Evolutionary conservation across 306 rosid genomes (phyloP), one percentile per base, ranked within the genome.

Genomic region (Vigna angularis): DNA sequence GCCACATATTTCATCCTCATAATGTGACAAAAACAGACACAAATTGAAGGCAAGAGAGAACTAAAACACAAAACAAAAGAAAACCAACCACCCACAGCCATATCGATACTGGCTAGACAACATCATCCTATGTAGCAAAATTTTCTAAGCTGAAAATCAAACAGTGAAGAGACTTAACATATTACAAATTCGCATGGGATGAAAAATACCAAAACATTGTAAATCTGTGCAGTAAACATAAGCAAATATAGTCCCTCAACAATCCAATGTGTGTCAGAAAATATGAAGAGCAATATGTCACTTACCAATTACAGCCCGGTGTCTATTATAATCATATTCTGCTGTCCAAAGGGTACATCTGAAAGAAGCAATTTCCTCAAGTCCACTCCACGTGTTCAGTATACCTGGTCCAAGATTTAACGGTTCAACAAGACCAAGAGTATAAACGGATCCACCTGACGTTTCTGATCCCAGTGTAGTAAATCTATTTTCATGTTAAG

Each of bases 311-410:
- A 88, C 88, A 56, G 93, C 97, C 73, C 78, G 86, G 38, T 81
- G 84, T 79, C 88, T 83, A 61, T 70, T 86, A 77, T 83, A 63
- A 67, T 84, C 87, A 82, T 86, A 90, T 81, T 94, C 97, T 73
- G 91, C 86, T 18, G 95, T 88, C 98, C 98, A 94, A 70, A 92
- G 70, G 9, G 97, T 92, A 79, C 91, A 82, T 64, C 82, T 83
- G 72, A 90, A 86, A 82, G 93, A 83, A 52, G 92, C 86, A 77
- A 90, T 77, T 64, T 87, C 87, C 51, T 78, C 82, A 55, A 88
- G 79, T 76, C 89, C 79, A 68, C 82, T 86, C 77, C 89, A 82
- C 38, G 86, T 79, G 78, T 70, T 63, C 59, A 70, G 62, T 81
- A 83, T 53, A 20, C 75, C 81, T 17, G 81, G 70, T 82, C 82